Conservation (phyloP, 208 protist species). For the Trypanosoma platydactyli region DNA sequence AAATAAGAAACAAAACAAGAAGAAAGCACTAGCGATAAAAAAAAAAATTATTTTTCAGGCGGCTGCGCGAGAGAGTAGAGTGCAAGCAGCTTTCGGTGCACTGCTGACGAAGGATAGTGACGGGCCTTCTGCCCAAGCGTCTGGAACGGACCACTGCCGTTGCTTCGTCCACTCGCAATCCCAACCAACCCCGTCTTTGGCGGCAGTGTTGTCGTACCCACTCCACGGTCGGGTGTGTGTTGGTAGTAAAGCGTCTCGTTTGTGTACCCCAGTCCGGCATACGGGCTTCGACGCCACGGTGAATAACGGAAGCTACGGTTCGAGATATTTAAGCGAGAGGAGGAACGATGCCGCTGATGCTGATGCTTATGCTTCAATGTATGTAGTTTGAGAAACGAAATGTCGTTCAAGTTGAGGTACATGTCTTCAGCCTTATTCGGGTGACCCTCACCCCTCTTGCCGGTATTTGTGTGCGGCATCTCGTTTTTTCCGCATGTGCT, state of each 20-base stretch:
- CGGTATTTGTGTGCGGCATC: too few species aligned
- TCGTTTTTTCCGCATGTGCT: too few species aligned
- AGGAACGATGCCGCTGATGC: neutral
- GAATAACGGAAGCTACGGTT: neutral
- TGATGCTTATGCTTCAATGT: neutral
- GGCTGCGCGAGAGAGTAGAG: neutral
- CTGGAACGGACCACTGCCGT: neutral
- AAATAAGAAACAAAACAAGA: constrained; percentile 15
- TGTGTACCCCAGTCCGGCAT: neutral
- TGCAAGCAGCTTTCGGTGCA: neutral
- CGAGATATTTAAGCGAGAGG: neutral
- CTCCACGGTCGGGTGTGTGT: constrained; percentile 13
- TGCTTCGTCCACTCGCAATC: neutral
- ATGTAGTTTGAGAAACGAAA: neutral
- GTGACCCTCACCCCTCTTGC: neutral
- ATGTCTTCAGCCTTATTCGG: neutral
- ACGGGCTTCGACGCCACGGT: constrained; percentile 4
- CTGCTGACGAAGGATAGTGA: neutral
- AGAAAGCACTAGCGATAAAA: constrained; percentile 1
- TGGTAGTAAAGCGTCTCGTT: constrained; percentile 14
- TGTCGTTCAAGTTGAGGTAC: neutral
- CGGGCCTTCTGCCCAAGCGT: neutral
- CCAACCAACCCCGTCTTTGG: neutral
- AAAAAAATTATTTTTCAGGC: neutral
- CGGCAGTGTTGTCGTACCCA: constrained; percentile 1